phyloP scores from a whole-genome alignment of 768 basidiomycete species.

The Pisolithus albus region DNA sequence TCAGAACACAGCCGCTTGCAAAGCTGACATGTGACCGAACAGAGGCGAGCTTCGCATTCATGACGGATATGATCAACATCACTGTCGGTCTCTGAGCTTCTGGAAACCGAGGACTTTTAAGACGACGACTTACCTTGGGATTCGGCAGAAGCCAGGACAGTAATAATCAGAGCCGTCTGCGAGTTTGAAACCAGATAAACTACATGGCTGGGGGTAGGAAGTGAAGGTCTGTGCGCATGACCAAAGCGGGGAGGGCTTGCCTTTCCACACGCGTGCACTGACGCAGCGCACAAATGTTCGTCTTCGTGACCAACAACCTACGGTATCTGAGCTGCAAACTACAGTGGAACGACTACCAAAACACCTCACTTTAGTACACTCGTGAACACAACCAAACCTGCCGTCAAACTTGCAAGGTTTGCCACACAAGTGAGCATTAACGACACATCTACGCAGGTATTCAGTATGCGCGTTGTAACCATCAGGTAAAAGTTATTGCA shows the following conservation, averaged over 20 bases:
- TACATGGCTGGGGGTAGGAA: slow-evolving; percentile 31
- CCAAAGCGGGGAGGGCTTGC: slow-evolving; percentile 19
- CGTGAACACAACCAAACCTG: slow-evolving; percentile 40
- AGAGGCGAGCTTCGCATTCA: slow-evolving; percentile 40
- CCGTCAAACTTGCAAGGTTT: slow-evolving; percentile 35
- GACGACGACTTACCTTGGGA: slow-evolving; percentile 28
- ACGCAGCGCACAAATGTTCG: slow-evolving; percentile 43
- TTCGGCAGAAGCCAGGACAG: slow-evolving; percentile 35
- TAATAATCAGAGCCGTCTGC: slow-evolving; percentile 23
- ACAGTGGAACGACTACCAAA: neutral
- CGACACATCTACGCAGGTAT: slow-evolving; percentile 35
- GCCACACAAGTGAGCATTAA: slow-evolving; percentile 29
- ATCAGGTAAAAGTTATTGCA: slow-evolving; percentile 6
- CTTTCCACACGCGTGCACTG: slow-evolving; percentile 44
- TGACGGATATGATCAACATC: slow-evolving; percentile 38
- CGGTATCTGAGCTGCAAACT: neutral
- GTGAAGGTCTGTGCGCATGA: neutral
- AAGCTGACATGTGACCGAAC: slow-evolving; percentile 43
- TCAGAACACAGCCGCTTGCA: slow-evolving; percentile 43
- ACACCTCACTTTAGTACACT: slow-evolving; percentile 41
- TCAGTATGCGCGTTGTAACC: neutral
- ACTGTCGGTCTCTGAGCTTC: slow-evolving; percentile 21
- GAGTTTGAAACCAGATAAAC: slow-evolving; percentile 21
- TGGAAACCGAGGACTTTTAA: neutral
- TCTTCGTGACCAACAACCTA: slow-evolving; percentile 38